A percentile compares a stretch with the other conserved stretches of the same genome.
Evolutionary conservation across 352 stramenopile species (phyloP).

Genomic region (Bremia lactucae): DNA sequence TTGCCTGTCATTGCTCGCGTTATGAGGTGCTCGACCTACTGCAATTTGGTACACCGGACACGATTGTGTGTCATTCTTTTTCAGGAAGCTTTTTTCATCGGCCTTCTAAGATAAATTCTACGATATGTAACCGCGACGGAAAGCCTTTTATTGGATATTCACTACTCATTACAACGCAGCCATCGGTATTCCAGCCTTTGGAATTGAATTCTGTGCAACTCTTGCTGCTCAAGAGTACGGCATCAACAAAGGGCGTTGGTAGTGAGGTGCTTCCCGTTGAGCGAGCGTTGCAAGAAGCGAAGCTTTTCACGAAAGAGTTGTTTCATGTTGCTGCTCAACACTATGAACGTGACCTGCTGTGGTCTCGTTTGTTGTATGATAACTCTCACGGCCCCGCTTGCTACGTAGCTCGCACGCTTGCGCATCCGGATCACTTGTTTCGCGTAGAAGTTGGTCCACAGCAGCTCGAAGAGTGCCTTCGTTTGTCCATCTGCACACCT

Average conservation of each 20-base stretch:
- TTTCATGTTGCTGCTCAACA: slow-evolving; percentile 70
- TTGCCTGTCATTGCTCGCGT: slow-evolving; percentile 67
- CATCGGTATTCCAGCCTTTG: slow-evolving; percentile 33
- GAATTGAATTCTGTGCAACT: slow-evolving; percentile 64
- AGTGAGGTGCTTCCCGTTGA: slow-evolving; percentile 49
- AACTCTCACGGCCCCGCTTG: slow-evolving; percentile 36
- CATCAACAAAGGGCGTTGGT: slow-evolving; percentile 26
- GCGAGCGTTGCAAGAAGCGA: slow-evolving; percentile 56
- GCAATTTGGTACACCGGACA: slow-evolving; percentile 77
- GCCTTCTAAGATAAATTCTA: slow-evolving; percentile 16
- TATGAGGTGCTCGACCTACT: slow-evolving; percentile 79
- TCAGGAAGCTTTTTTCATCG: slow-evolving; percentile 77
- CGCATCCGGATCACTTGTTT: slow-evolving; percentile 48
- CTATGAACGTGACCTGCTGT: slow-evolving; percentile 80
- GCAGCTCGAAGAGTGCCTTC: slow-evolving; percentile 77
- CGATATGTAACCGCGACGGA: slow-evolving; percentile 13
- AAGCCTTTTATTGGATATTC: slow-evolving; percentile 42
- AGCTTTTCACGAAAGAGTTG: slow-evolving; percentile 68
- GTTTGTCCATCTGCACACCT: slow-evolving; percentile 68
- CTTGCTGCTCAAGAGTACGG: slow-evolving; percentile 45
- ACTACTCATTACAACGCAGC: slow-evolving; percentile 68
- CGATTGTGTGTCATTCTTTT: slow-evolving; percentile 64
- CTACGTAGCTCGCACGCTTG: slow-evolving; percentile 42
- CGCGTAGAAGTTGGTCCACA: slow-evolving; percentile 63
- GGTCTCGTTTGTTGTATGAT: slow-evolving; percentile 72